phyloP scores from a whole-genome alignment of 176 grass and related monocot genomes.

The Oropetium thomaeum region DNA sequence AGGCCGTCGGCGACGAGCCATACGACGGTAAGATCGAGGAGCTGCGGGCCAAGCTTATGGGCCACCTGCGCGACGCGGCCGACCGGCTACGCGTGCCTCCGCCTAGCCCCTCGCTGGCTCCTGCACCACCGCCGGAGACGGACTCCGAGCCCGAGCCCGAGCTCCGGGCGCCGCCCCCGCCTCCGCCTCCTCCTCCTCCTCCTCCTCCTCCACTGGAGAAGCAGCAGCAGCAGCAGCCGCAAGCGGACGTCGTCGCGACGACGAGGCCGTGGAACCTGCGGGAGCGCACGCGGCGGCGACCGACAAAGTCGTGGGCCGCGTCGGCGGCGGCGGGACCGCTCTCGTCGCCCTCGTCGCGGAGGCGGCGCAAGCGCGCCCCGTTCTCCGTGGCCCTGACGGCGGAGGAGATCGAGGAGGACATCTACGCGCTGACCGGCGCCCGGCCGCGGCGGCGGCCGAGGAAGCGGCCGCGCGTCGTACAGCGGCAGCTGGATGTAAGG shows the following conservation, averaged over 20 bases:
- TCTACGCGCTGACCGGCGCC: conserved; percentile 83
- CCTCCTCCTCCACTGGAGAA: neutral
- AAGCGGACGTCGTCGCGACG: neutral
- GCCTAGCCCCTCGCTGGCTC: no score
- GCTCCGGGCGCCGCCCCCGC: conserved; percentile 19
- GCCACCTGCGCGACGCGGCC: conserved; percentile 64
- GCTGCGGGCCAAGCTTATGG: conserved; percentile 66
- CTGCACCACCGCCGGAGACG: neutral
- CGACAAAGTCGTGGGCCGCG: conserved; percentile 15
- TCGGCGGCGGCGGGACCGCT: conserved; percentile 5
- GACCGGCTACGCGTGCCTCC: conserved; percentile 38
- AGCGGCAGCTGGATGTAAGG: conserved; percentile 86
- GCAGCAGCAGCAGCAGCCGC: neutral
- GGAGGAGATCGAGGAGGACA: conserved; percentile 96
- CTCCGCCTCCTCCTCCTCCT: neutral
- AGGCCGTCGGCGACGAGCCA: neutral
- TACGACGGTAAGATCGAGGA: conserved; percentile 47
- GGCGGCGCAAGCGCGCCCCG: conserved; percentile 33
- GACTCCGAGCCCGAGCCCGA: neutral
- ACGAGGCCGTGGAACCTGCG: conserved; percentile 81
- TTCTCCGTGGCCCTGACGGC: conserved; percentile 57
- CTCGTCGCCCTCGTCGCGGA: conserved; percentile 16
- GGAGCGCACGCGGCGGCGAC: conserved; percentile 37
- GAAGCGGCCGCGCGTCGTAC: conserved; percentile 73
- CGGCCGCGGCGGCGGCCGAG: conserved; percentile 79